Evolutionary conservation across 2,329 filamentous ascomycete genomes (phyloP).

Genomic region (Colletotrichum sp.): DNA sequence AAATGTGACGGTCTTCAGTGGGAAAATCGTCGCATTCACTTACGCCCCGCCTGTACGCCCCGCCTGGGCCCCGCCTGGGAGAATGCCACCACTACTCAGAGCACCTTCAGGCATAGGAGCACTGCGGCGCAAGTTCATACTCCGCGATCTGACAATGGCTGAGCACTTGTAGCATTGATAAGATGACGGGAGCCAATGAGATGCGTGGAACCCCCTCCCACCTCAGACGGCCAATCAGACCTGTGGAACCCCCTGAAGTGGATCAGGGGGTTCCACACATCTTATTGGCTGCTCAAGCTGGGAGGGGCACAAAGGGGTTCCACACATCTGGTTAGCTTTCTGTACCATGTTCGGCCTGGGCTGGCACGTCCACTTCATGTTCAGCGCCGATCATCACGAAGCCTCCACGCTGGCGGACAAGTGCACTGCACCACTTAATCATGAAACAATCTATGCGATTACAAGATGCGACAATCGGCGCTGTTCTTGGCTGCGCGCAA

Average conservation of each 20-base stretch:
- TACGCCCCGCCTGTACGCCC: fast-evolving
- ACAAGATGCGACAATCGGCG: not conserved
- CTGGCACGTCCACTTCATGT: too few species aligned
- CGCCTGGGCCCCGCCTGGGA: not conserved
- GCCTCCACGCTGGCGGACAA: not conserved
- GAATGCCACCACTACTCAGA: not conserved
- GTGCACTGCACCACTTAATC: not conserved
- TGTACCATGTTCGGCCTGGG: too few species aligned
- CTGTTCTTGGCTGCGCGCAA: not conserved
- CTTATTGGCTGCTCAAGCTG: too few species aligned
- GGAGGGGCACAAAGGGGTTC: too few species aligned
- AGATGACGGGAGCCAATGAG: too few species aligned
- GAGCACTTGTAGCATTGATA: too few species aligned
- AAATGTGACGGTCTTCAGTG: not conserved
- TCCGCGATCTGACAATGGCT: not conserved
- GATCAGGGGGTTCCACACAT: too few species aligned
- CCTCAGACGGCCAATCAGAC: too few species aligned
- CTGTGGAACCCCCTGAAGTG: too few species aligned
- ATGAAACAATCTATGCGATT: not conserved
- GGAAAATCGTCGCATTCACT: not conserved
- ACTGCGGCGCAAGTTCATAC: not conserved
- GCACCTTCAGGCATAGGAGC: not conserved
- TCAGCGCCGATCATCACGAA: not conserved
- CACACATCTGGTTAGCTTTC: too few species aligned
- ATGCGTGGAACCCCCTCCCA: too few species aligned